Evolutionary conservation across 495 filamentous ascomycete genomes (phyloP), one percentile per base, ranked within the genome.

Genomic region (Penicillium paxilli): DNA sequence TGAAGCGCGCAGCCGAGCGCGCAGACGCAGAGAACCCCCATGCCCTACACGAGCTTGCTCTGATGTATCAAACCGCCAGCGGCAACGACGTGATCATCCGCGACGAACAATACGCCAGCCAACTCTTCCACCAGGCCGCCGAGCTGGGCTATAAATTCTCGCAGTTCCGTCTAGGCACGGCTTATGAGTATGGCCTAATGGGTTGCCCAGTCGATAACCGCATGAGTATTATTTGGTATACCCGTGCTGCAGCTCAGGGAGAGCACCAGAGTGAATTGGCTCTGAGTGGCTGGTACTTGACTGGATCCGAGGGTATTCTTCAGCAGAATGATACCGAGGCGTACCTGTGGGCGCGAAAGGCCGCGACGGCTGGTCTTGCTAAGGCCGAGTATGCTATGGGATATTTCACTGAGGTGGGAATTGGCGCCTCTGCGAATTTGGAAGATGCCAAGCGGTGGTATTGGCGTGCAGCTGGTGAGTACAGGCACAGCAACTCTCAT

Each of bases 391-490:
- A 96, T 77, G 94, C 94, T 0, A 92, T 98, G 90, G 94, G 94
- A 2, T 97, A 97, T 68, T 98, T 94, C 59, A 96, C 91, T 0
- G 94, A 98, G 70, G 87, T 91, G 25, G 94, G 94, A 0, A 97
- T 98, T 57, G 94, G 94, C n/a, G 83, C 87, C 46, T 78, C 85
- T 23, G 83, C 87, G 4, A 92, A 91, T 66, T 54, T 96, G 57
- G 94, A 98, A 62, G 94, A 96, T 73, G 94, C 93, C 17, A 96
- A 96, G 76, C 82, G 91, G 62, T 98, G 94, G 94, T 98, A 98
- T 75, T 96, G 92, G 83, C 83, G 92, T 72, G 91, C 94, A 75
- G 94, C 94, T 72, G 88, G 94, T 97, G 73, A 85, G 93, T 87
- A 54, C 33, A 42, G 52, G 30, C 30, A 32, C 1, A 32, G 5